Evolutionary conservation across 805 yeast genomes (phyloP).

Genomic region (Yamadazyma insecticola): DNA sequence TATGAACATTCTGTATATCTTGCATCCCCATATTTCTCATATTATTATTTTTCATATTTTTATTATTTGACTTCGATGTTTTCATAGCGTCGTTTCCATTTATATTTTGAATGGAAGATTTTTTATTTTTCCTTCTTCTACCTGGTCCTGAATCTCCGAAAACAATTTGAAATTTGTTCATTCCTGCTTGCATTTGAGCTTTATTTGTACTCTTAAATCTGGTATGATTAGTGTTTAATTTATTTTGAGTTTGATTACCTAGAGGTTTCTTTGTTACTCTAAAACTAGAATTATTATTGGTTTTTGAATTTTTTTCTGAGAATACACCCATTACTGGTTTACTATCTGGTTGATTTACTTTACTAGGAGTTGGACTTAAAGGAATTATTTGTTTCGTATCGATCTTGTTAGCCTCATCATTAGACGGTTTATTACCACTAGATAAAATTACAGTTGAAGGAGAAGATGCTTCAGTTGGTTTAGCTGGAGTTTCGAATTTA

Average conservation of each 20-base stretch:
- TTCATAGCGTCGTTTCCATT: neutral
- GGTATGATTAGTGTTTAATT: slow-evolving; percentile 3
- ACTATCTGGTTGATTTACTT: slow-evolving; percentile 15
- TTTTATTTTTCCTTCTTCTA: slow-evolving; percentile 11
- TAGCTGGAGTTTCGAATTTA: slow-evolving; percentile 30
- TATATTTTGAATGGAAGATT: neutral
- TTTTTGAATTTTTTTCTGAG: slow-evolving; percentile 16
- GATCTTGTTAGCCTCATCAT: no score
- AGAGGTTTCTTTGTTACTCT: neutral
- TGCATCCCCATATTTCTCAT: no score
- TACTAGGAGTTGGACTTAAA: slow-evolving; percentile 37
- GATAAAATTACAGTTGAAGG: slow-evolving; percentile 41
- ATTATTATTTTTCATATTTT: no score
- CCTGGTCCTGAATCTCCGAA: slow-evolving; percentile 23
- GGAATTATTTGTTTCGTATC: slow-evolving; percentile 11
- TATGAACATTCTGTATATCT: neutral
- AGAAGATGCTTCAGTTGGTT: slow-evolving; percentile 28
- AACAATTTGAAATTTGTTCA: slow-evolving; percentile 45
- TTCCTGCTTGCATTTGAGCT: slow-evolving; percentile 33
- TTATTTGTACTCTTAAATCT: slow-evolving; percentile 15
- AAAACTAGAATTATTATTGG: slow-evolving; percentile 1
- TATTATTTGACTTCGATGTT: neutral
- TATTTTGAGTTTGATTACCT: slow-evolving; percentile 2
- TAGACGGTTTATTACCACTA: slow-evolving; percentile 18
- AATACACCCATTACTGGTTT: slow-evolving; percentile 38